A percentile compares a stretch with the other conserved stretches of the same genome.
Conservation (phyloP, 345 rosid species). For the Ceriops tagal region DNA sequence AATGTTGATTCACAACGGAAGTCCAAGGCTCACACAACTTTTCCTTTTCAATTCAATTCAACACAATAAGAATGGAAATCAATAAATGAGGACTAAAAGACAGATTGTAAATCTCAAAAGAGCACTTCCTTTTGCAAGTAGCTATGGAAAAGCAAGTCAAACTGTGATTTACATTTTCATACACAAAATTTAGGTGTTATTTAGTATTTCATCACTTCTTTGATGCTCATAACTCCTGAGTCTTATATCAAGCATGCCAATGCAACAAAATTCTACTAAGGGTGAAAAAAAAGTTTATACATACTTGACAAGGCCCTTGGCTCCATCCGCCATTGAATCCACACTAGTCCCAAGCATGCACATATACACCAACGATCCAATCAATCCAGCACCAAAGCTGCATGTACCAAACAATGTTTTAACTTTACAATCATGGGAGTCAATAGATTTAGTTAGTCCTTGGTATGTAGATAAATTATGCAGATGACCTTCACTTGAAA, state of each 20-base stretch:
- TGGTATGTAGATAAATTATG: neutral
- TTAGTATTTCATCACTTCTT: too few relatives aligned
- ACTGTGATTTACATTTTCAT: too few relatives aligned
- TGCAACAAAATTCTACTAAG: neutral
- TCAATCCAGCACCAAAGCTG: constrained; percentile 81
- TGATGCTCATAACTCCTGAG: too few relatives aligned
- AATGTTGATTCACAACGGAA: too few relatives aligned
- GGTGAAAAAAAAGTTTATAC: constrained; percentile 15
- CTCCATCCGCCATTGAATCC: constrained; percentile 86
- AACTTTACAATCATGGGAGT: constrained; percentile 2
- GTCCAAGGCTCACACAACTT: too few relatives aligned
- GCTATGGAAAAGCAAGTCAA: too few relatives aligned
- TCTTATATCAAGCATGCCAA: neutral
- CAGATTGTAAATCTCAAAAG: too few relatives aligned
- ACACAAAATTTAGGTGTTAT: too few relatives aligned
- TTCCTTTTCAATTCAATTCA: too few relatives aligned
- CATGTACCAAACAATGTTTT: constrained; percentile 9
- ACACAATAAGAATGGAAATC: too few relatives aligned
- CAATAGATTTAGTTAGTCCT: neutral
- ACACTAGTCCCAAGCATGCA: constrained; percentile 86
- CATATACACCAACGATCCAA: constrained; percentile 74
- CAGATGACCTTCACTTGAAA: neutral
- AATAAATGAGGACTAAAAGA: too few relatives aligned
- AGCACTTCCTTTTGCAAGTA: too few relatives aligned
- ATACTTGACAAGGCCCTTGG: constrained; percentile 76